Percentiles rank a stretch among this genome's conserved stretches.
These are phyloP conservation scores for Pyropia yezoensis DNA, from an alignment of 23 red algal genomes.

Conservation along the genomic window DNA sequence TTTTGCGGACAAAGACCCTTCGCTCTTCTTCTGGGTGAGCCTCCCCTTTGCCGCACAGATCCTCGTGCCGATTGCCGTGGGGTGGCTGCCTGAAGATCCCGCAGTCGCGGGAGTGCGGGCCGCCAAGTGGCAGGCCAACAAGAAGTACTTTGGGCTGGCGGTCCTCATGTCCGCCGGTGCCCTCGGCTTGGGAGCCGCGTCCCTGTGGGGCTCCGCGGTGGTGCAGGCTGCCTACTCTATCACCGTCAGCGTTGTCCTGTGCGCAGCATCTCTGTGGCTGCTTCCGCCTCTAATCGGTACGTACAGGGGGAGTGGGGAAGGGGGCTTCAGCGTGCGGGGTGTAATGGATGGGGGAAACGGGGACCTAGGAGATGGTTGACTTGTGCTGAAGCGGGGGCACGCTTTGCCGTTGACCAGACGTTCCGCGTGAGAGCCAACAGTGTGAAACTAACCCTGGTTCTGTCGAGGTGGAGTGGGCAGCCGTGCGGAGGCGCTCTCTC, in stretches of 20 bases:
- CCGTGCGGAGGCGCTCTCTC: no score
- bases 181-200: constrained; percentile 15
- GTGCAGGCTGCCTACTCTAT: constrained; percentile 29
- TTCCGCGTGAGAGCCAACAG: no score
- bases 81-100: constrained; percentile 38
- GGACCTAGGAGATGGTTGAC: no score
- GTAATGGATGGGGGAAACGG: no score
- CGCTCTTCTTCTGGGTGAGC: constrained; percentile 35
- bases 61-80: constrained; percentile 20
- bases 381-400: no score
- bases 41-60: constrained; percentile 52
- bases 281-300: no score
- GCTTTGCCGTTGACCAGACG: no score
- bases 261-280: not conserved
- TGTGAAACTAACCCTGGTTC: no score
- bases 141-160: constrained; percentile 32
- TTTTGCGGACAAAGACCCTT: constrained; percentile 47
- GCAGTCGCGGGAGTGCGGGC: constrained; percentile 13
- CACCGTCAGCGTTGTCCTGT: constrained; percentile 11
- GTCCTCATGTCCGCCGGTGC: constrained; percentile 32
- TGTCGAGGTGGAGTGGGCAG: no score
- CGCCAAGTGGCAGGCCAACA: constrained; percentile 24
- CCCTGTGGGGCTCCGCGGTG: constrained; percentile 16
- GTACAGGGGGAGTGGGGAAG: no score
- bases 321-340: no score